Conservation (phyloP, 169 alveolate species). For the Cryptosporidium bovis region DNA sequence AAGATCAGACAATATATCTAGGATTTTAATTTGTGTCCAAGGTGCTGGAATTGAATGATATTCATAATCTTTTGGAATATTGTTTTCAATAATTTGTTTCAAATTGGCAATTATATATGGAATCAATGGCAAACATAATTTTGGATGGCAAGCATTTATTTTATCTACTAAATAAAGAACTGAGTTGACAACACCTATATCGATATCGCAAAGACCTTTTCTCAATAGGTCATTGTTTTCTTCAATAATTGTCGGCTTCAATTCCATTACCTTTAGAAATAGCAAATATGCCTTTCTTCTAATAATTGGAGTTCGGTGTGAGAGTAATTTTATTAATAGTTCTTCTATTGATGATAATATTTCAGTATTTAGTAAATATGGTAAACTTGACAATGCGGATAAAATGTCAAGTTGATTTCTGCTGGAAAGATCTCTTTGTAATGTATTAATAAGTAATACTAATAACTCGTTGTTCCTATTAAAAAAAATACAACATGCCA, state of each 20-base stretch:
- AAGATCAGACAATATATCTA: slow-evolving; percentile 76
- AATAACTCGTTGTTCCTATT: slow-evolving; percentile 88
- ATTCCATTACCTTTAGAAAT: slow-evolving; percentile 79
- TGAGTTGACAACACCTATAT: slow-evolving; percentile 93
- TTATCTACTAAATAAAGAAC: slow-evolving; percentile 85
- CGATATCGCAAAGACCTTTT: slow-evolving; percentile 91
- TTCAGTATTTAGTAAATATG: slow-evolving; percentile 87
- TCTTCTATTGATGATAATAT: slow-evolving; percentile 89
- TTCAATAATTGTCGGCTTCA: slow-evolving; percentile 78
- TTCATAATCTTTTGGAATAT: slow-evolving; percentile 93
- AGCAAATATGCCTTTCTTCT: slow-evolving; percentile 93
- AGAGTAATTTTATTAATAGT: slow-evolving; percentile 83
- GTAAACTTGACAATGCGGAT: slow-evolving; percentile 88
- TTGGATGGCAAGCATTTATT: slow-evolving; percentile 70
- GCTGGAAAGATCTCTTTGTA: slow-evolving; percentile 89
- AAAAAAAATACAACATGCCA: slow-evolving; percentile 91
- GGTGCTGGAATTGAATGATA: slow-evolving; percentile 96
- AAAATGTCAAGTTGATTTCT: slow-evolving; percentile 90
- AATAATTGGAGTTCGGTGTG: slow-evolving; percentile 88
- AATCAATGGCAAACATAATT: slow-evolving; percentile 77
- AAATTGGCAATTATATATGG: slow-evolving; percentile 88
- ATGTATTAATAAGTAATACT: slow-evolving; percentile 91
- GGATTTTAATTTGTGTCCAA: slow-evolving; percentile 92
- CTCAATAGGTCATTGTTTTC: slow-evolving; percentile 84
- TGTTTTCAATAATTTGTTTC: slow-evolving; percentile 92